Percentiles rank a stretch among this genome's conserved stretches.
phyloP scores from a whole-genome alignment of 495 filamentous ascomycete genomes.

The Penicillium roqueforti region DNA sequence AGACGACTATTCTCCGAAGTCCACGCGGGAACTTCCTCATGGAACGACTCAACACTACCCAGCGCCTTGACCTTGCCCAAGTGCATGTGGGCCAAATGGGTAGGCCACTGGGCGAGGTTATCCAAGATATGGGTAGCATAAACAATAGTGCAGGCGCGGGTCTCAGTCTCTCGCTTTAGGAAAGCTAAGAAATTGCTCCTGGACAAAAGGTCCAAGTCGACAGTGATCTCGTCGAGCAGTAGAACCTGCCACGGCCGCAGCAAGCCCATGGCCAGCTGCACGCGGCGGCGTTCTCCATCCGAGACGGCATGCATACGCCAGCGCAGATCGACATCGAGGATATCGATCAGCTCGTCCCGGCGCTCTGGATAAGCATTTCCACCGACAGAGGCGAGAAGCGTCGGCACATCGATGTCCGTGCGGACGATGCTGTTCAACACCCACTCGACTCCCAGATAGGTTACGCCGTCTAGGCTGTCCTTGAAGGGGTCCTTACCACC shows the following conservation, averaged over 20 bases:
- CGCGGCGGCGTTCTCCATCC: conserved; percentile 85
- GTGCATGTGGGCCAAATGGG: conserved; percentile 92
- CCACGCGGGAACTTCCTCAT: conserved; percentile 37
- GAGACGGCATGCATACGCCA: conserved; percentile 96
- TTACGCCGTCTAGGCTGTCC: conserved; percentile 81
- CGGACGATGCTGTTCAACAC: conserved; percentile 96
- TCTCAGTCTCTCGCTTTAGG: conserved; percentile 80
- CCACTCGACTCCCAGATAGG: conserved; percentile 97
- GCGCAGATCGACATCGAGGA: conserved; percentile 84
- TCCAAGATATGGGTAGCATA: conserved; percentile 98
- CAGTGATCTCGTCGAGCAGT: conserved; percentile 94
- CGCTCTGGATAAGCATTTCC: conserved; percentile 77
- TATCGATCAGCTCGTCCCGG: conserved; percentile 76
- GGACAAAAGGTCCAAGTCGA: conserved; percentile 86
- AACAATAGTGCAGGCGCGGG: conserved; percentile 79
- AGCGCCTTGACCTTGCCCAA: conserved; percentile 79
- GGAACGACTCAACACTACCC: conserved; percentile 62
- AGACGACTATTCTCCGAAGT: conserved; percentile 63
- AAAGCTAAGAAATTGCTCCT: conserved; percentile 82
- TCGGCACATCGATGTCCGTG: conserved; percentile 86
- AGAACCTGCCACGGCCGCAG: conserved; percentile 89
- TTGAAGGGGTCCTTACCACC: conserved; percentile 88
- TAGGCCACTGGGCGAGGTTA: conserved; percentile 88
- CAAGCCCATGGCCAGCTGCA: conserved; percentile 95
- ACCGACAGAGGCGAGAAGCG: conserved; percentile 79